Base-by-base conservation (phyloP, 1,284 basidiomycete genomes). In the Ceratobasidium sp. region DNA sequence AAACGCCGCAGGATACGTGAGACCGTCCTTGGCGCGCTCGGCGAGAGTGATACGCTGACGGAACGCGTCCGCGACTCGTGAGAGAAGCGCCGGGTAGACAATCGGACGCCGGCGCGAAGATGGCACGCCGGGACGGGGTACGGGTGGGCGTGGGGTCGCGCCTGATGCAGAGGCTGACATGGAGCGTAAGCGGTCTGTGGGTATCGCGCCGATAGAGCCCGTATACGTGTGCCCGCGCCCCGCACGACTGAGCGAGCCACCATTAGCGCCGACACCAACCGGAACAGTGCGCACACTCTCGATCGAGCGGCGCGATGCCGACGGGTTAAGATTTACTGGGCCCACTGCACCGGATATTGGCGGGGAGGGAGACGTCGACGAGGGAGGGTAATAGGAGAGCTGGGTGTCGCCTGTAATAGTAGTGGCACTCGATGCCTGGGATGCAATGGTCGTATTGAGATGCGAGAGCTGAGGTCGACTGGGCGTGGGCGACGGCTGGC, bases 1-100 rank as follows among this genome's bases (percentile, higher is more conserved):
- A 78, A 99, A 99, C 1, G 95, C 89, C 78, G 97, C 94, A 78
- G 93, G 95, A 84, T 99, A 99, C 4, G 95, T 94, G 76, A 99
- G 87, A 0, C 95, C 97, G 79, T 99, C 96, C 81, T 99, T 99
- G 80, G 92, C 83, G 49, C 92, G 87, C 80, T 98, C 96, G 11
- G 86, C 80, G 30, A 96, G 84, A 9, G 84, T 79, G 78, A 99
- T 89, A 55, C 94, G 89, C 74, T 92, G 87, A 72, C 91, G 91
- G 85, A 99, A 98, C 1, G 95, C 94, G 75, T 95, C 93, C 0
- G 97, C 96, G 11, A 99, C 96, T 66, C 91, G 91, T 35, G 96
- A 98, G 5, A 99, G 87, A 21, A 99, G 85, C 1, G 98, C 97
- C 7, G 98, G 96, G 82, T 98, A 98, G 61, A 98, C 91, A 54